A percentile compares a stretch with the other conserved stretches of the same genome.
Evolutionary conservation across 2,329 filamentous ascomycete species (phyloP).

Genomic region (Myriosclerotinia scirpicola): DNA sequence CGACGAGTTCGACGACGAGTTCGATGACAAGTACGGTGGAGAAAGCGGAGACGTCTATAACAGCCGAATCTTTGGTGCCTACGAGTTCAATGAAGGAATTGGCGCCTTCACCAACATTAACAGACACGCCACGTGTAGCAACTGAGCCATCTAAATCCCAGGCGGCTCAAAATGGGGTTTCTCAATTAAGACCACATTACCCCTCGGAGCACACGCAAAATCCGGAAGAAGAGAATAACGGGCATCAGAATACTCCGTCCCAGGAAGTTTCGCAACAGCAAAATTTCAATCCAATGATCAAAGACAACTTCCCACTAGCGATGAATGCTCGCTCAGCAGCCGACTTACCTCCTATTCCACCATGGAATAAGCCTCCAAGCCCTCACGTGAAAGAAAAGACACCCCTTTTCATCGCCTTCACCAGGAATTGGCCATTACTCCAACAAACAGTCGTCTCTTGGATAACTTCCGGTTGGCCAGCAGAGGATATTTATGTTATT

Average conservation of each 20-base stretch:
- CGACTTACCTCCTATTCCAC: slow-evolving; percentile 45
- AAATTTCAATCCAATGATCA: slow-evolving; percentile 7
- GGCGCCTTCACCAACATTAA: not conserved
- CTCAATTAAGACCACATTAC: not conserved
- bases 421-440: slow-evolving; percentile 53
- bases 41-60: not conserved
- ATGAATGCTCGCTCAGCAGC: slow-evolving; percentile 28
- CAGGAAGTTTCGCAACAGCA: not conserved
- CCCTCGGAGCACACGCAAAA: not conserved
- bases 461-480: slow-evolving; percentile 58
- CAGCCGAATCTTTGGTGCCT: no score
- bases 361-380: slow-evolving; percentile 47
- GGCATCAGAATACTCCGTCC: not conserved
- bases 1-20: not conserved
- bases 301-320: slow-evolving; percentile 36
- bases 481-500: slow-evolving; percentile 55
- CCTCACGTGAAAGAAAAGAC: slow-evolving; percentile 45
- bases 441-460: slow-evolving; percentile 56
- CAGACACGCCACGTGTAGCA: not conserved
- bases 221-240: not conserved
- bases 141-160: not conserved
- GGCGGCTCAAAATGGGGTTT: not conserved
- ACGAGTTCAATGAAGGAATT: not conserved
- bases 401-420: slow-evolving; percentile 58
- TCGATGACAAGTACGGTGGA: not conserved